phyloP scores from a whole-genome alignment of 768 basidiomycete genomes.

The Boletus subcaerulescens region DNA sequence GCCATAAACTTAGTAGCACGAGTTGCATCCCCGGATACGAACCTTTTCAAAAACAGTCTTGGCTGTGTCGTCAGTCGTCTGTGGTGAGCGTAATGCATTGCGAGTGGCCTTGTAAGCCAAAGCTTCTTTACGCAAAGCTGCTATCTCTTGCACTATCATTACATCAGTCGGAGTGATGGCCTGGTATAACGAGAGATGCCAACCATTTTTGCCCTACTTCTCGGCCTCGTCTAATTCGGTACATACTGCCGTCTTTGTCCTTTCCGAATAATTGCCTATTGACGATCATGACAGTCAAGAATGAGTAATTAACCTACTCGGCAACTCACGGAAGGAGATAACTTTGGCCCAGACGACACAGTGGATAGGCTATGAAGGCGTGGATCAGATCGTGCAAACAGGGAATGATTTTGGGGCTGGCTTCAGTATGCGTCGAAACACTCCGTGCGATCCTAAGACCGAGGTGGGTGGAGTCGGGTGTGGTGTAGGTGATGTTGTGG shows the following conservation, averaged over 20 bases:
- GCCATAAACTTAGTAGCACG: too few species aligned
- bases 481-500: conserved; percentile 26
- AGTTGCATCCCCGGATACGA: not conserved
- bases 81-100: conserved; percentile 50
- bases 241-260: conserved; percentile 68
- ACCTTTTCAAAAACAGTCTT: conserved; percentile 81
- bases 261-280: conserved; percentile 92
- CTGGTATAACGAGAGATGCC: conserved; percentile 11
- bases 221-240: conserved; percentile 88
- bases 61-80: conserved; percentile 49
- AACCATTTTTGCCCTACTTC: conserved; percentile 91
- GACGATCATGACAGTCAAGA: too few species aligned
- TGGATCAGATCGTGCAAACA: conserved; percentile 96
- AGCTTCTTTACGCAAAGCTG: conserved; percentile 83
- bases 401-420: conserved; percentile 93
- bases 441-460: conserved; percentile 83
- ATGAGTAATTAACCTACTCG: not conserved
- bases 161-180: not conserved
- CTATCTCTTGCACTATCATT: conserved; percentile 79
- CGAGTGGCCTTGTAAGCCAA: conserved; percentile 84
- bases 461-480: too few species aligned
- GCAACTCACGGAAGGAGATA: conserved; percentile 83
- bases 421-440: conserved; percentile 93
- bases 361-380: conserved; percentile 95
- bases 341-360: conserved; percentile 99